Base-by-base conservation (phyloP, 2,329 filamentous ascomycete genomes). In the Grosmannia serpens region DNA sequence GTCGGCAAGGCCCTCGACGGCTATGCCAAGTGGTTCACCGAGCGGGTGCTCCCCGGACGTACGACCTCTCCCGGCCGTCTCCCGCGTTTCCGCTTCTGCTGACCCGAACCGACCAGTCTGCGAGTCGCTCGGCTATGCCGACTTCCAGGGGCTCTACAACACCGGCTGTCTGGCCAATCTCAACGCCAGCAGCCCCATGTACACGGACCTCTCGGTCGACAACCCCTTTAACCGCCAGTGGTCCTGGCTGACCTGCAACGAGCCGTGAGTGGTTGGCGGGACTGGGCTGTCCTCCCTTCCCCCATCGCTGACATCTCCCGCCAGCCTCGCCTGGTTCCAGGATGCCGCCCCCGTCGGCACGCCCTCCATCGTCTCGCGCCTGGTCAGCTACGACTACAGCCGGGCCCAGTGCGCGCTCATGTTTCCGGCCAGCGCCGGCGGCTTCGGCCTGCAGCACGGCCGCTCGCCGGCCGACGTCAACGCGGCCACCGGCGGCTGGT, bases 181-280 rank as follows among this genome's bases (percentile, higher is more conserved):
- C 69, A 78, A 83, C 65, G 70, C 66, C 3, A 70, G 70, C 31
- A 74, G 77, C 64, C 66, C 70, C 22, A 64, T 70, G 56, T 74
- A 71, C 67, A 67, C 67, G 56, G 73, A 75, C 55, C 55, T 71
- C 35, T 62, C 65, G 3, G 64, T 68, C 1, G 59, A 61, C 63
- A 82, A 82, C 64, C 61, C 62, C 1, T 63, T 71, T 38, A 74
- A 80, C 67, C 70, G 79, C 3, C 79, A 81, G 62, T 83, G 78
- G 78, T 68, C 71, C 17, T 83, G 78, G 79, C 73, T 83, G 67
- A 70, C 76, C 7, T 83, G 80, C 70, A 82, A 82, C 67, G 71
- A 74, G 60, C 72, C 73, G 57, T 62, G 15, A 49, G 61, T 58
- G 9, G 7, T 29, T 7, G 20, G 7, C 2, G n/a, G n/a, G n/a